Base-by-base conservation (phyloP, 495 filamentous ascomycete species). In the Oleoguttula mirabilis region DNA sequence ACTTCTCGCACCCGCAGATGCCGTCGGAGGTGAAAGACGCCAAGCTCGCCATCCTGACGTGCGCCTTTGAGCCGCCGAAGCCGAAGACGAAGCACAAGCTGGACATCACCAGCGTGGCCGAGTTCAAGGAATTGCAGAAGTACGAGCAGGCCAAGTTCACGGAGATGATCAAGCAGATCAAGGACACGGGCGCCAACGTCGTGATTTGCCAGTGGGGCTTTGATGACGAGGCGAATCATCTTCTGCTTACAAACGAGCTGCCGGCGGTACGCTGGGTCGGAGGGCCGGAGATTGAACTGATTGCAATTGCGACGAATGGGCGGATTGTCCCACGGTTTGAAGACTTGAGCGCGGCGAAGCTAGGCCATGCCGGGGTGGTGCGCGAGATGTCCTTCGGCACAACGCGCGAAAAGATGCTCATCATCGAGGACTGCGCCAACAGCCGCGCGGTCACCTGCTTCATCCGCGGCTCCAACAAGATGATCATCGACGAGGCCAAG, bases 51-150 rank as follows among this genome's bases (percentile, higher is more conserved):
- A 96, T 99, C 55, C 69, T 99, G 33, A 99, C 90, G 32, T 99
- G 90, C 60, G 87, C 90, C 1, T 96, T 99, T 62, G 90, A 99
- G 66, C 90, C 90, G n/a, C 90, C 90, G 12, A 99, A 99, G 72
- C 90, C 90, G 35, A 99, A 99, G 77, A 99, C 90, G 20, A 99
- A 99, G 75, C 90, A 99, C 67, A 94, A 94, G 73, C 73, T 99
- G 22, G 92, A 99, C 54, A 99, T 99, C 60, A 92, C 87, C 42
- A 83, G 77, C 35, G 88, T 99, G 8, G 88, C 95, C 46, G 90
- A 99, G 63, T 99, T 93, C 69, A 94, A 90, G 70, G 86, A 84
- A 58, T 66, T 99, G 45, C 90, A 99, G 56, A 82, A 71, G 32
- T 99, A 99, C 63, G 90, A 99, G 64, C 78, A 75, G 45, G 77